Percentiles rank a stretch among this genome's conserved stretches.
phyloP scores from a whole-genome alignment of 148 eudicot genomes.

The Rhododendron vialii region DNA sequence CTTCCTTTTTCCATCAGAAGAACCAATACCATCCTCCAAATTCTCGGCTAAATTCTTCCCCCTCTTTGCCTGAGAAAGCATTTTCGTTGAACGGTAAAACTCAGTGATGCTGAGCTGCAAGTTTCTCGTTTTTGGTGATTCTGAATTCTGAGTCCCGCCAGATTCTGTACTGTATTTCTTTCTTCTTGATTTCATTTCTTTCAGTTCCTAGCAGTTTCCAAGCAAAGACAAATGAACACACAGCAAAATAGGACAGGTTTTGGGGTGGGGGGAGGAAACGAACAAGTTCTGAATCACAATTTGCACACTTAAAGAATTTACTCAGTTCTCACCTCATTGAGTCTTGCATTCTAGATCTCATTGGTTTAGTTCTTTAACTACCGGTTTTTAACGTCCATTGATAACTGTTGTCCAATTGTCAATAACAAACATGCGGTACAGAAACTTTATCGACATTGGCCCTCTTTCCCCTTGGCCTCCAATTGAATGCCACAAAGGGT shows the following conservation, averaged over 20 bases:
- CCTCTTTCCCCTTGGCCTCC: neutral
- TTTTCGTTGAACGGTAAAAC: slow-evolving; percentile 68
- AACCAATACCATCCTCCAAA: slow-evolving; percentile 9
- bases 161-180: slow-evolving; percentile 21
- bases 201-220: slow-evolving; percentile 36
- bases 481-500: neutral
- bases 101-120: slow-evolving; percentile 67
- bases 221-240: neutral
- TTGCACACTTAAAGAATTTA: neutral
- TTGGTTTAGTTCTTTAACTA: neutral
- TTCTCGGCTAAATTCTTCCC: slow-evolving; percentile 19
- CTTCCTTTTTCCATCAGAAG: slow-evolving; percentile 38
- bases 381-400: neutral
- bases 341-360: neutral
- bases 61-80: slow-evolving; percentile 19
- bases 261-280: neutral
- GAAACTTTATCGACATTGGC: neutral
- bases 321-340: neutral
- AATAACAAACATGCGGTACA: neutral
- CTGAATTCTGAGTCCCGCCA: slow-evolving; percentile 29
- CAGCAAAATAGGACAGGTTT: neutral
- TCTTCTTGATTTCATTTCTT: slow-evolving; percentile 49
- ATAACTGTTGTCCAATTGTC: neutral
- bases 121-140: slow-evolving; percentile 29
- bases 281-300: neutral